phyloP scores from a whole-genome alignment of 2,329 filamentous ascomycete species.

The Cercospora citrullina region DNA sequence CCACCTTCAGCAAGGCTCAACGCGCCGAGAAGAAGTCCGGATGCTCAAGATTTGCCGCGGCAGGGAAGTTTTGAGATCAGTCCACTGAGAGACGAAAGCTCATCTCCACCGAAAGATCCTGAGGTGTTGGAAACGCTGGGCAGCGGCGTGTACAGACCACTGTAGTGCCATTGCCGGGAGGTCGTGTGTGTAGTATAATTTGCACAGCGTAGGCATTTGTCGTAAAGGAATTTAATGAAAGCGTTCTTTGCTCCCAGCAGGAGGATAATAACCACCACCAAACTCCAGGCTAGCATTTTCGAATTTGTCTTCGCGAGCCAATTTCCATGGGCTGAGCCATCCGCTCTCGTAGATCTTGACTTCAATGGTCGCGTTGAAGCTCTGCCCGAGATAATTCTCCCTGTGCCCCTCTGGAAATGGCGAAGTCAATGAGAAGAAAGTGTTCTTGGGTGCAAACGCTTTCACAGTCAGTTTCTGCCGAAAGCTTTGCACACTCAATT shows the following conservation, averaged over 20 bases:
- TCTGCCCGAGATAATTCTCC: conserved; percentile 49
- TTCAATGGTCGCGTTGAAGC: conserved; percentile 48
- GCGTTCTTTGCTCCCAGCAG: conserved; percentile 41
- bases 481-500: conserved; percentile 43
- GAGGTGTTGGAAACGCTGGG: background rate
- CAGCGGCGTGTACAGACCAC: background rate
- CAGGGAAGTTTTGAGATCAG: conserved; percentile 21
- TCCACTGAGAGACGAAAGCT: conserved; percentile 11
- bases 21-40: conserved; percentile 7
- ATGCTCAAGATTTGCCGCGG: background rate
- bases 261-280: conserved; percentile 51
- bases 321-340: conserved; percentile 44
- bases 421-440: conserved; percentile 49
- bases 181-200: background rate
- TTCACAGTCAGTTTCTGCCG: conserved; percentile 45
- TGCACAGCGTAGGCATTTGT: background rate
- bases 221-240: conserved; percentile 34
- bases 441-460: conserved; percentile 44
- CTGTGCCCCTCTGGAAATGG: conserved; percentile 51
- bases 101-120: background rate
- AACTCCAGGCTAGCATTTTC: conserved; percentile 51
- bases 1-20: conserved; percentile 21
- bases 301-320: conserved; percentile 45
- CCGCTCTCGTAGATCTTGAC: conserved; percentile 45
- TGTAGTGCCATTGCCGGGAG: background rate